Evolutionary conservation across 1,284 basidiomycete species (phyloP), one percentile per base, ranked within the genome.

Genomic region (Leccinum subatratum): DNA sequence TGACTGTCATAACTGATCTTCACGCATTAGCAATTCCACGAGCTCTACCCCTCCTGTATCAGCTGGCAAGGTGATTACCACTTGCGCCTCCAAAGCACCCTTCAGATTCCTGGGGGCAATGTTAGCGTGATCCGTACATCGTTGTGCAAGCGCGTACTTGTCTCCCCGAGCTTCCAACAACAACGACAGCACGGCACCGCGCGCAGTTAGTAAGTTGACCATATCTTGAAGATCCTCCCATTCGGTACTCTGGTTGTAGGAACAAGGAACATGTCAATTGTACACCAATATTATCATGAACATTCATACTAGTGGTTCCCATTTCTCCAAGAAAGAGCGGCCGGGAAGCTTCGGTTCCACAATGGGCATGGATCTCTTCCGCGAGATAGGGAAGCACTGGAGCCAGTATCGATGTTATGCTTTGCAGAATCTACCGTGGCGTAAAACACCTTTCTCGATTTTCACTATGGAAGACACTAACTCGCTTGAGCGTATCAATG

Each of bases 341-440:
- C 25, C 72, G 73, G 73, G 20, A 74, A 74, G 20, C 72, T 70
- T 65, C 79, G 73, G 69, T 61, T 32, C 45, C 30, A 51, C 64
- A 34, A 7, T 78, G 73, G 79, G 75, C 32, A 76, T 92, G 84
- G 61, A 97, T 87, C 76, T 99, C 96, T 79, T 98, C 96, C 0
- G 94, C 92, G 3, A 98, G 84, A 74, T 97, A 92, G 3, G 97
- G 96, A 5, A 93, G 82, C 32, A 98, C 89, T 0, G 96, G 97
- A 0, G 94, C 93, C 57, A 96, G 81, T 16, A 95, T 83, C 6
- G 83, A 84, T 0, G 86, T 86, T 78, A 95, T 85, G 1, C 87
- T 88, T 28, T 81, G 78, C 62, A 98, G 77, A 45, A 91, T 82
- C 93, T 95, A n/a, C 28, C 37, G 6, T 28, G 6, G 42, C 25